These are phyloP conservation scores for Ophiostoma ulmi DNA, from an alignment of 2,329 filamentous ascomycete species.

Conservation along the genomic window DNA sequence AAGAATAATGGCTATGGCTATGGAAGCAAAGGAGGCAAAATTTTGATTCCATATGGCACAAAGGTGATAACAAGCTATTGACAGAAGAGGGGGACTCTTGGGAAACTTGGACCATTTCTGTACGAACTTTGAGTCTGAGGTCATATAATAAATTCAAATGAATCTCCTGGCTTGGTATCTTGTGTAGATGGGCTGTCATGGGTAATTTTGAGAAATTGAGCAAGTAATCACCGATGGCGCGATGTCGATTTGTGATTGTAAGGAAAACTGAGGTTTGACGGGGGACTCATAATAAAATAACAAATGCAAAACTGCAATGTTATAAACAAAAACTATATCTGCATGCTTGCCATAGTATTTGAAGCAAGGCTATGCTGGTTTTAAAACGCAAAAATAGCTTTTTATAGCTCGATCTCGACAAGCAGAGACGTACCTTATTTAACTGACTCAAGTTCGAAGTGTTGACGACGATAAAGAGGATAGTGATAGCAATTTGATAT, in stretches of 20 bases:
- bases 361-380: not conserved
- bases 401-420: not conserved
- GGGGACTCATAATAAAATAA: not conserved
- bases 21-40: not conserved
- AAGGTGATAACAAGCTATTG: no score
- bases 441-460: not conserved
- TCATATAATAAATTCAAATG: not conserved
- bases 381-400: not conserved
- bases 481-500: not conserved
- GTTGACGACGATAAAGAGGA: not conserved
- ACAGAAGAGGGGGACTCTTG: no score
- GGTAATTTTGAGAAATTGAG: not conserved
- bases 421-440: not conserved
- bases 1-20: not conserved
- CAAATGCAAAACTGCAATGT: not conserved
- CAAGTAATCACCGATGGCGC: not conserved
- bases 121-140: not conserved
- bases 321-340: not conserved
- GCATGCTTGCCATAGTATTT: not conserved
- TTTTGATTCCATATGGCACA: no score
- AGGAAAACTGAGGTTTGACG: not conserved
- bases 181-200: not conserved
- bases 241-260: not conserved
- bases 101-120: not conserved
- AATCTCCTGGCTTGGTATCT: not conserved